Conservation (phyloP, 352 stramenopile genomes). For the Globisporangium takayamanum region DNA sequence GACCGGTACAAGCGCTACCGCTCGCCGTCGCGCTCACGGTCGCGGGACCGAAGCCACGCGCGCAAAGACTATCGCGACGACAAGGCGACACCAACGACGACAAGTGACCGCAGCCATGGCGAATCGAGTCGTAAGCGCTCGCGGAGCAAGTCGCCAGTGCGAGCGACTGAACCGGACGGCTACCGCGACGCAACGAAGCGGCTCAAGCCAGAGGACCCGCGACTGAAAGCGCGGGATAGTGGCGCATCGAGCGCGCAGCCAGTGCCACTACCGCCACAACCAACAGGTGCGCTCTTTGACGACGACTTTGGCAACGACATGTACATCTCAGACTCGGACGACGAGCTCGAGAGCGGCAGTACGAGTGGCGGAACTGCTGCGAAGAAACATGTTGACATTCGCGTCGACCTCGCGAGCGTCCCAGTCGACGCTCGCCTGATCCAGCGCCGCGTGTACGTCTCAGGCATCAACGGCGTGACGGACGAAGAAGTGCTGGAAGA, state of each 20-base stretch:
- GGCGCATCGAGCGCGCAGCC: neutral
- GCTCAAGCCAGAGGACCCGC: neutral
- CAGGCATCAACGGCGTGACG: conserved; percentile 38
- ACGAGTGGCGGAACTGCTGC: conserved; percentile 4
- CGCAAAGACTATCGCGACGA: conserved; percentile 1
- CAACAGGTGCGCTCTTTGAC: conserved; percentile 5
- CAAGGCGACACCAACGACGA: neutral
- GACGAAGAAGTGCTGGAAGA: conserved; percentile 41
- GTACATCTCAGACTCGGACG: conserved; percentile 52
- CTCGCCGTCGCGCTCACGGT: conserved; percentile 11
- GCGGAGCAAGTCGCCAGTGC: neutral
- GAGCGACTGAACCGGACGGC: neutral
- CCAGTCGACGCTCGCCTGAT: conserved; percentile 31
- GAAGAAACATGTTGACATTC: conserved; percentile 34
- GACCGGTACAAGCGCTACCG: conserved; percentile 5
- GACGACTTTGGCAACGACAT: conserved; percentile 12
- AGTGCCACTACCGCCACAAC: neutral
- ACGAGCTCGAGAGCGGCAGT: conserved; percentile 21
- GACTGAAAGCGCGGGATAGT: neutral
- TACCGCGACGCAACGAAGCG: neutral
- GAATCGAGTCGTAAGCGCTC: conserved; percentile 1
- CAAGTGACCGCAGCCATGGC: neutral
- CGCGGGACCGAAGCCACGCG: conserved; percentile 6
- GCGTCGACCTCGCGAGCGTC: conserved; percentile 35
- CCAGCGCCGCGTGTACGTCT: conserved; percentile 48